Conservation (phyloP, 1,284 basidiomycete genomes). For the Schizophyllum amplum region DNA sequence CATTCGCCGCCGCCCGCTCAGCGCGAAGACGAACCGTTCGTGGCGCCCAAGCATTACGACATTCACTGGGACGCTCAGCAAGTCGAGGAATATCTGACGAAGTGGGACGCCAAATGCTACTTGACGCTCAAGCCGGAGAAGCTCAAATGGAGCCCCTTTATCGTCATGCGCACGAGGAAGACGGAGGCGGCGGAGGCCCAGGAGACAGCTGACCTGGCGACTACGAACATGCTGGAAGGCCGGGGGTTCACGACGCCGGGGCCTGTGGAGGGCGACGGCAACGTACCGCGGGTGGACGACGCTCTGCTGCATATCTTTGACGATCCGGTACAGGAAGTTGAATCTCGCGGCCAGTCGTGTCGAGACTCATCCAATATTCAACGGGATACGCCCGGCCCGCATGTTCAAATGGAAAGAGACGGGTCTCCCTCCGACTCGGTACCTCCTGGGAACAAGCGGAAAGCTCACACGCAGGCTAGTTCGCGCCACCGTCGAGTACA, state of each 20-base stretch:
- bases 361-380: background rate
- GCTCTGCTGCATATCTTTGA: background rate
- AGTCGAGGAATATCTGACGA: conserved; percentile 59
- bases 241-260: background rate
- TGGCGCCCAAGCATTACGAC: conserved; percentile 68
- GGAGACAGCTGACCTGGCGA: conserved; percentile 17
- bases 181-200: conserved; percentile 27
- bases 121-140: conserved; percentile 76
- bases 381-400: too few species aligned
- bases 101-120: conserved; percentile 79
- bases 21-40: conserved; percentile 45
- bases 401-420: background rate
- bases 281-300: background rate
- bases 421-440: background rate
- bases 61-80: conserved; percentile 70
- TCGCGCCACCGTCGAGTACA: background rate
- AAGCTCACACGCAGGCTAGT: background rate
- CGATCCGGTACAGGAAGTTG: background rate
- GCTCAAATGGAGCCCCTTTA: conserved; percentile 93
- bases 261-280: background rate
- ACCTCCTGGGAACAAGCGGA: background rate
- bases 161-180: conserved; percentile 48
- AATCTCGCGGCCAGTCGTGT: background rate
- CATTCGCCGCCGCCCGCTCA: background rate
- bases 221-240: background rate